Conservation (phyloP, 2,329 filamentous ascomycete genomes). For the Aspergillus amoenus region DNA sequence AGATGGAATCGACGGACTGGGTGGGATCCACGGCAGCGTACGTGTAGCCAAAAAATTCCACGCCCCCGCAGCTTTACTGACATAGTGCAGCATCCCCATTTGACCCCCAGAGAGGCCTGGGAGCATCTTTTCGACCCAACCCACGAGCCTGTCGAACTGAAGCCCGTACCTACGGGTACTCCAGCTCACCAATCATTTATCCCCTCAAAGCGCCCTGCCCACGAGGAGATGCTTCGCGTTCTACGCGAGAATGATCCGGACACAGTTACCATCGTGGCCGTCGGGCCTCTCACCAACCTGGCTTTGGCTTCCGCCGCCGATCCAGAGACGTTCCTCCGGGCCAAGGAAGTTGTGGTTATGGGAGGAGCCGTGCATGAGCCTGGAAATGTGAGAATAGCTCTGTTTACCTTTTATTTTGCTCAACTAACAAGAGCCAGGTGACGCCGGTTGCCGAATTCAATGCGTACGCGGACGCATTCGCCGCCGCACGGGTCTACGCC, state of each 20-base stretch:
- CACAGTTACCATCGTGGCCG: constrained; percentile 83
- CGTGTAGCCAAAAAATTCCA: constrained; percentile 9
- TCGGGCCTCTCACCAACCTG: constrained; percentile 92
- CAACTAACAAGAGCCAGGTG: constrained; percentile 37
- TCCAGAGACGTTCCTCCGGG: constrained; percentile 81
- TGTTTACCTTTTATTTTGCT: too few relatives aligned
- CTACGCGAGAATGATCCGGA: constrained; percentile 77
- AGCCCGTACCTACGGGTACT: constrained; percentile 41
- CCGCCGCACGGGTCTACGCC: constrained; percentile 73
- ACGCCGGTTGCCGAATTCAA: constrained; percentile 92
- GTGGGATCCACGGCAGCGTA: constrained; percentile 65
- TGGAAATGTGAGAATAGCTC: constrained; percentile 68
- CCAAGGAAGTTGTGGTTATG: constrained; percentile 94
- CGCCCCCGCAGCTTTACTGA: not conserved
- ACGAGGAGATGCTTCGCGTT: constrained; percentile 86
- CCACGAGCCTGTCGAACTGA: constrained; percentile 46
- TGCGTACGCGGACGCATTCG: constrained; percentile 81
- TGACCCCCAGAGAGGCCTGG: constrained; percentile 74
- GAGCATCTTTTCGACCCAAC: constrained; percentile 62
- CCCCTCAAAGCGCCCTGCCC: constrained; percentile 70
- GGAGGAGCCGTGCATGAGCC: constrained; percentile 76
- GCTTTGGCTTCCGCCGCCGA: constrained; percentile 86
- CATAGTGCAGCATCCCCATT: constrained; percentile 63
- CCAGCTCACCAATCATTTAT: constrained; percentile 61
- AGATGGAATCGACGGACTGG: constrained; percentile 76